Evolutionary conservation across 495 filamentous ascomycete species (phyloP).

Genomic region (Aspergillus sclerotiicarbonarius): DNA sequence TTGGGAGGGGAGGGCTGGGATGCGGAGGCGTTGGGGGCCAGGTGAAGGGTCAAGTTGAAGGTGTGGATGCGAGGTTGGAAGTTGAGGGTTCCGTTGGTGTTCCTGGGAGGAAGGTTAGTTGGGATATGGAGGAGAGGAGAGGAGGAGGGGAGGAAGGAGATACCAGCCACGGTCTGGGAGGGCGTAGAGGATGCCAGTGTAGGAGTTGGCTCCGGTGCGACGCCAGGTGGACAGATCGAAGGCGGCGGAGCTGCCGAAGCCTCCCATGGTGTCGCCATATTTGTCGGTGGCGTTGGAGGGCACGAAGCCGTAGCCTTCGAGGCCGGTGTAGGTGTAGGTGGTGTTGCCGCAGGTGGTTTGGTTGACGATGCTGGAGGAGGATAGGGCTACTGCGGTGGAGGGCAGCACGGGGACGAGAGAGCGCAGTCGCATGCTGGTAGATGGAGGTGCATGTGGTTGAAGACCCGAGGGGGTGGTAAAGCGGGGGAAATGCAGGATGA

Average conservation of each 20-base stretch:
- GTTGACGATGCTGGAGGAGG: conserved; percentile 38
- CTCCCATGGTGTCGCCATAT: conserved; percentile 70
- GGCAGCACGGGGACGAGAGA: conserved; percentile 20
- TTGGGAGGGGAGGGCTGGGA: conserved; percentile 61
- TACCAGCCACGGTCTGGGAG: conserved; percentile 75
- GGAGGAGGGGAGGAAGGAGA: not conserved
- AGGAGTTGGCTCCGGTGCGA: conserved; percentile 51
- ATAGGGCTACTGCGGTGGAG: conserved; percentile 12
- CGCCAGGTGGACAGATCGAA: conserved; percentile 63
- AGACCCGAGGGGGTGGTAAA: not conserved
- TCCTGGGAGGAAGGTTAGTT: conserved; percentile 32
- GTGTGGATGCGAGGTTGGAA: conserved; percentile 74
- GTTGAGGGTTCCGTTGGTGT: conserved; percentile 73
- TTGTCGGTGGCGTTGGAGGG: conserved; percentile 61
- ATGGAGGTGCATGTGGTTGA: not conserved
- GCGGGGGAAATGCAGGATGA: not conserved
- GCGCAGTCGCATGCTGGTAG: conserved; percentile 23
- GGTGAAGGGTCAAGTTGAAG: conserved; percentile 58
- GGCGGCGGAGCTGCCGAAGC: conserved; percentile 66
- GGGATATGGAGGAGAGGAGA: not conserved
- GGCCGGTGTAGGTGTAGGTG: conserved; percentile 62
- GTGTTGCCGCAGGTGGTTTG: conserved; percentile 62
- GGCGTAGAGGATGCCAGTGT: conserved; percentile 62
- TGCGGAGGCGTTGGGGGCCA: conserved; percentile 49
- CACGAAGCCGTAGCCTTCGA: conserved; percentile 70